Evolutionary conservation across 306 rosid genomes (phyloP), one percentile per base, ranked within the genome.

Genomic region (Cucumis hystrix): DNA sequence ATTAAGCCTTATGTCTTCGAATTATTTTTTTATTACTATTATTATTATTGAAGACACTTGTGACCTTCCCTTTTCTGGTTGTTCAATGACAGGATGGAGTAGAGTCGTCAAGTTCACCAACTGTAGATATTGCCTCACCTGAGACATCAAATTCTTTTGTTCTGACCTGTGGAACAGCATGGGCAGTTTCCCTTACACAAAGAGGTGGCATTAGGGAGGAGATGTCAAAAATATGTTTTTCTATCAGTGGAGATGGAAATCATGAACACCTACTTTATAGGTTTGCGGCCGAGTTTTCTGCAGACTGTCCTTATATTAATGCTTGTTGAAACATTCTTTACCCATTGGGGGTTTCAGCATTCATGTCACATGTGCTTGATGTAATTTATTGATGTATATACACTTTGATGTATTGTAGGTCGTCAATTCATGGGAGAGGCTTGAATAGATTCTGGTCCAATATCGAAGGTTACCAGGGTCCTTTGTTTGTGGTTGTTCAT

Each of bases 351-450:
- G 1, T 25, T 71, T 71, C 21, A 30, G 43, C 16, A 49, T 71
- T 60, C 74, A 67, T 70, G 54, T 70, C 75, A 45, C 67, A 39
- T 28, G 8, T 58, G 45, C 8, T 58, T 39, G 68, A 3, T 20
- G 23, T 40, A 45, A 59, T 55, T 57, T 58, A 60, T 57, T 60
- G 23, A 70, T 11, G 76, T 55, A 33, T 74, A 72, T 77, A 28
- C n/a, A 64, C 78, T 69, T 69, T 78, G 61, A 47, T 77, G 77
- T 33, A 20, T 75, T 81, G 70, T 76, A 92, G 98, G 94, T 92
- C 98, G 75, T 84, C 97, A 57, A 67, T 83, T 76, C 96, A 95
- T 78, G 97, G 98, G 75, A 90, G 95, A 83, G 98, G 97, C 60
- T 82, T 93, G 87, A 90, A 90, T 83, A 85, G 98, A 78, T 89